Evolutionary conservation across 108 stramenopile species (phyloP), one percentile per base, ranked within the genome.

Genomic region (Discostella pseudostelligera): DNA sequence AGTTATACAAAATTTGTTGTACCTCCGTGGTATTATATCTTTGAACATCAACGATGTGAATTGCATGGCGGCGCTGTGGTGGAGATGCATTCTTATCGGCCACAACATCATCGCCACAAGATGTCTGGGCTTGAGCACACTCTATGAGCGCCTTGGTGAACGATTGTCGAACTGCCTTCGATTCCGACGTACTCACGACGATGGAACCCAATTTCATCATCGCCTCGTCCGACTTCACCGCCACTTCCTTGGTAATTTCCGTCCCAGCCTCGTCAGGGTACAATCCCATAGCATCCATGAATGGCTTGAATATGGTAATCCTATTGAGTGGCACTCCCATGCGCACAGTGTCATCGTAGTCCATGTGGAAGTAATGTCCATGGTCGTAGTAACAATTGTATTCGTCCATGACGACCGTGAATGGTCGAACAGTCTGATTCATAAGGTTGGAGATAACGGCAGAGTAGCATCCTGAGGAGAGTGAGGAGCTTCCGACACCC

Each of bases 301-400:
- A 75, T 5, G 87, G 88, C 61, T 87, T 73, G 50, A 90, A 86
- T 24, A 93, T 63, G 43, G 78, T 85, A 54, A 93, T 88, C 63
- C 68, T 63, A 28, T 86, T 58, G 53, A 78, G 76, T 16, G 92
- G 92, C 50, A 93, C 88, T 9, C 84, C 50, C 40, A 80, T 73
- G 12, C 78, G 73, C 4, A 83, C 92, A 16, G 78, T 43, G 12
- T 74, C 62, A 51, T 89, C 88, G 74, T 90, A 93, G 12, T 84
- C 81, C 80, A 81, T 85, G 69, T 93, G 88, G 53, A 82, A 88
- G 81, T 90, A 93, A 29, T 90, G 85, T 0, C 88, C 87, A 17
- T 81, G 72, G 46, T 89, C 86, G 58, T 65, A 93, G 59, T 79
- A 87, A 63, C 84, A 80, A 48, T 93, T 93, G 79, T 85, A 90